A percentile compares a stretch with the other conserved stretches of the same genome.
Evolutionary conservation across 768 basidiomycete genomes (phyloP).

Genomic region (Pleurotus platypus): DNA sequence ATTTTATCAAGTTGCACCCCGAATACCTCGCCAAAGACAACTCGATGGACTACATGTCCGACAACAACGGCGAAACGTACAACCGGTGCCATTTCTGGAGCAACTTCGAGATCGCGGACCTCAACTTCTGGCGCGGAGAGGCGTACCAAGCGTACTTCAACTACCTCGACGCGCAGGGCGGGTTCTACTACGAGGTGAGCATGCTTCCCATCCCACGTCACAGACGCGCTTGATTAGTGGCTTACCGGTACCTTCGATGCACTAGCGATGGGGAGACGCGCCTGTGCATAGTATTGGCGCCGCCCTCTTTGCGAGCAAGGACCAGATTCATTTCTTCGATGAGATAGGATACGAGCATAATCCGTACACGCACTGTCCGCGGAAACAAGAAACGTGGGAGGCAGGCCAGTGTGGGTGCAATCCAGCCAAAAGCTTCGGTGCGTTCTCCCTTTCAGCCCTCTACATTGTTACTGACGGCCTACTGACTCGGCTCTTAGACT

Average conservation of each 20-base stretch:
- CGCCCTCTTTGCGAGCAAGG: constrained; percentile 67
- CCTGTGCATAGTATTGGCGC: constrained; percentile 84
- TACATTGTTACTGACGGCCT: too few relatives aligned
- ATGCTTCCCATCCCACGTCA: background rate
- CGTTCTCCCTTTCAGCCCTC: constrained; percentile 14
- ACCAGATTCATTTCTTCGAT: constrained; percentile 77
- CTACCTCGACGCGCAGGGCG: constrained; percentile 75
- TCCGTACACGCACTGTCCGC: constrained; percentile 74
- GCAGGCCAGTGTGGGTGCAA: constrained; percentile 72
- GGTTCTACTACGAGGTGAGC: constrained; percentile 87
- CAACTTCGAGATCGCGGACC: constrained; percentile 89
- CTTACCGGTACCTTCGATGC: constrained; percentile 37
- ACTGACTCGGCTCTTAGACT: constrained; percentile 24
- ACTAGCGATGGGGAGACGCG: constrained; percentile 80
- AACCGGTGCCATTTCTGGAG: constrained; percentile 83
- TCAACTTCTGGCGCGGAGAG: constrained; percentile 85
- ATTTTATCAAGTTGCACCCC: constrained; percentile 64
- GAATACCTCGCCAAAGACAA: constrained; percentile 61
- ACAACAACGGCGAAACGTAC: constrained; percentile 61
- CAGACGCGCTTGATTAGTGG: background rate
- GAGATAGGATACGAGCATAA: constrained; percentile 87
- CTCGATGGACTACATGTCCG: constrained; percentile 70
- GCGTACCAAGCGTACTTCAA: constrained; percentile 85
- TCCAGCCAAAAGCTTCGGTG: constrained; percentile 66
- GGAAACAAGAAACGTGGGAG: constrained; percentile 45